Conservation (phyloP, 106 monocot genomes). For the Vanilla planifolia region DNA sequence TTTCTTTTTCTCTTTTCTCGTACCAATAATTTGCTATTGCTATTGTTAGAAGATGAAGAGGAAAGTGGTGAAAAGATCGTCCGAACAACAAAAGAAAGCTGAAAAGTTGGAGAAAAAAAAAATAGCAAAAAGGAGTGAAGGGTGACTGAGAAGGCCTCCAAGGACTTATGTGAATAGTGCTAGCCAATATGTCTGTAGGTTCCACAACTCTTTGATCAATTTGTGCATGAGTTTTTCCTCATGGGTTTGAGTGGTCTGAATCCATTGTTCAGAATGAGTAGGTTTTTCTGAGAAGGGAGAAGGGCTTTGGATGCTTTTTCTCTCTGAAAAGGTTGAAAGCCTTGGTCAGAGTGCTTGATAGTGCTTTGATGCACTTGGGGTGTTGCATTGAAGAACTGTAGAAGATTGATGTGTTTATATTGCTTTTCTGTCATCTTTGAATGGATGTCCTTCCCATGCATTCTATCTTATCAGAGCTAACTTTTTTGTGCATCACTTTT, state of each 20-base stretch:
- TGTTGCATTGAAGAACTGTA: constrained; percentile 6
- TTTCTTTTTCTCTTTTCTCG: neutral
- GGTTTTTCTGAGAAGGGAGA: neutral
- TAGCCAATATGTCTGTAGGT: neutral
- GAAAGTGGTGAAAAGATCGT: neutral
- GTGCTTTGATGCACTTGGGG: constrained; percentile 5
- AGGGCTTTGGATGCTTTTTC: neutral
- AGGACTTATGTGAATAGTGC: neutral
- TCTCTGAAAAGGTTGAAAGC: neutral
- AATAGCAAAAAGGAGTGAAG: neutral
- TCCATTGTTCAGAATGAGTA: neutral
- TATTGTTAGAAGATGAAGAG: neutral
- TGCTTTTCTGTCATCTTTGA: constrained; percentile 6
- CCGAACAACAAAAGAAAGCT: neutral
- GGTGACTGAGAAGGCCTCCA: constrained; percentile 1
- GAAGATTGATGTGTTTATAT: constrained; percentile 7
- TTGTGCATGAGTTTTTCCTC: constrained; percentile 5
- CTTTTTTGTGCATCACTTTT: no score
- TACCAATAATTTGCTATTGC: neutral
- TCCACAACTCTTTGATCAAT: constrained; percentile 5
- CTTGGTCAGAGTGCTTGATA: constrained; percentile 3
- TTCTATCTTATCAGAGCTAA: neutral
- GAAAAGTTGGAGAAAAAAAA: neutral
- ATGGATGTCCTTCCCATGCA: no score
- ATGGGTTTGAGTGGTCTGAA: constrained; percentile 11